Conservation (phyloP, 352 stramenopile species). For the Phytophthora lateralis region DNA sequence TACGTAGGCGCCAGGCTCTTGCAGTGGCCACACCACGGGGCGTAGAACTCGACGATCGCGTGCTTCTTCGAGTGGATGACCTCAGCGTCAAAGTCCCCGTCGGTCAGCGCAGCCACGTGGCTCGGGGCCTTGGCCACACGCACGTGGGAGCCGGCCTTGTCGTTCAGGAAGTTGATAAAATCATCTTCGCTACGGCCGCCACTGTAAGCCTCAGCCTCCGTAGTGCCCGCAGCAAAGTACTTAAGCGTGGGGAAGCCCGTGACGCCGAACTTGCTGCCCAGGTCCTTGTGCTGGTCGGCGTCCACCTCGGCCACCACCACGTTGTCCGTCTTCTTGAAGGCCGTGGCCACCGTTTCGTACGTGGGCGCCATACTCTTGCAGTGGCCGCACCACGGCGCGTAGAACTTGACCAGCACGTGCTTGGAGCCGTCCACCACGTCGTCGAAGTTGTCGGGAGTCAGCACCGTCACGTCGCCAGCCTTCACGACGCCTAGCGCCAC, state of each 20-base stretch:
- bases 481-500: conserved; percentile 56
- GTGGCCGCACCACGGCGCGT: conserved; percentile 92
- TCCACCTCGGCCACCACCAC: conserved; percentile 92
- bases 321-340: conserved; percentile 86
- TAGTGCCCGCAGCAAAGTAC: conserved; percentile 87
- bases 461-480: conserved; percentile 76
- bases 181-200: conserved; percentile 86
- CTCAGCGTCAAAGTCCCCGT: conserved; percentile 76
- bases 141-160: conserved; percentile 75
- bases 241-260: conserved; percentile 95
- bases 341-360: conserved; percentile 87
- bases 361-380: conserved; percentile 87
- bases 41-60: conserved; percentile 94
- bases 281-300: conserved; percentile 83
- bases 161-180: conserved; percentile 79
- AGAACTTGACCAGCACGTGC: conserved; percentile 90
- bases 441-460: conserved; percentile 87
- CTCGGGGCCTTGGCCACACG: conserved; percentile 73
- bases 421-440: conserved; percentile 83
- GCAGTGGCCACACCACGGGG: conserved; percentile 95
- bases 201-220: conserved; percentile 84
- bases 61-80: conserved; percentile 87
- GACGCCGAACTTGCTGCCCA: conserved; percentile 86
- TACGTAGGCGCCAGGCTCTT: conserved; percentile 91
- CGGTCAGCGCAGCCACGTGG: conserved; percentile 64